Percentiles rank a stretch among this genome's conserved stretches.
These are phyloP conservation scores for Ogataea hybrid DNA, from an alignment of 1,139 yeast genomes.

Conservation along the genomic window DNA sequence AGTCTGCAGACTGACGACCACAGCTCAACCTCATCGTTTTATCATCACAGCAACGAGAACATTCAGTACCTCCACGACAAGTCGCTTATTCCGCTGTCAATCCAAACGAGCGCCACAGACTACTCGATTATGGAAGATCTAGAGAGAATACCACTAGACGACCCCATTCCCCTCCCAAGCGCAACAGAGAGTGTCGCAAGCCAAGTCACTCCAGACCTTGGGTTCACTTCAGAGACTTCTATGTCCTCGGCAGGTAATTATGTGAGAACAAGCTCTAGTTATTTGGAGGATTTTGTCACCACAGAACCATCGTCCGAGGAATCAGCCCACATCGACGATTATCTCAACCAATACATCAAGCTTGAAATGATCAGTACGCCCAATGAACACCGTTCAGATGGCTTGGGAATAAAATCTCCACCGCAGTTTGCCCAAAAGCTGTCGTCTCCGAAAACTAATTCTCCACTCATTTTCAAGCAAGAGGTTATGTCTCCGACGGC, in stretches of 20 bases:
- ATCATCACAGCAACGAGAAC: slow-evolving; percentile 9
- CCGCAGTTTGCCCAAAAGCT: neutral
- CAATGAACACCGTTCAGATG: neutral
- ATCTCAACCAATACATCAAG: slow-evolving; percentile 19
- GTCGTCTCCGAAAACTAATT: slow-evolving; percentile 8
- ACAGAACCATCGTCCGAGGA: slow-evolving; percentile 7
- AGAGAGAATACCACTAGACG: slow-evolving; percentile 5
- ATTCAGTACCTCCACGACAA: slow-evolving; percentile 7
- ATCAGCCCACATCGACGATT: slow-evolving; percentile 16
- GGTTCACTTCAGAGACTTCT: slow-evolving; percentile 10
- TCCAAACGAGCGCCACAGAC: slow-evolving; percentile 6
- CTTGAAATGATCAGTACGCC: slow-evolving; percentile 17
- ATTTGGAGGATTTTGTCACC: slow-evolving; percentile 11
- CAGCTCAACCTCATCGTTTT: neutral
- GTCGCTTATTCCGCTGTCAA: slow-evolving; percentile 1
- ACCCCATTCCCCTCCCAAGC: neutral
- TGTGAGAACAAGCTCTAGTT: slow-evolving; percentile 1
- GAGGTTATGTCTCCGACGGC: neutral
- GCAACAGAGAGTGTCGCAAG: slow-evolving; percentile 7
- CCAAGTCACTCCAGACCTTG: slow-evolving; percentile 10
- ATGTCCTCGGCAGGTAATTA: slow-evolving; percentile 3
- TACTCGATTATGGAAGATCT: slow-evolving; percentile 11
- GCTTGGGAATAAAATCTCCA: slow-evolving; percentile 5
- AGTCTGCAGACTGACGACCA: neutral
- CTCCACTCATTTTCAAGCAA: slow-evolving; percentile 10